phyloP scores from a whole-genome alignment of 192 early-diverging fungal genomes.

The Coemansia sp. region DNA sequence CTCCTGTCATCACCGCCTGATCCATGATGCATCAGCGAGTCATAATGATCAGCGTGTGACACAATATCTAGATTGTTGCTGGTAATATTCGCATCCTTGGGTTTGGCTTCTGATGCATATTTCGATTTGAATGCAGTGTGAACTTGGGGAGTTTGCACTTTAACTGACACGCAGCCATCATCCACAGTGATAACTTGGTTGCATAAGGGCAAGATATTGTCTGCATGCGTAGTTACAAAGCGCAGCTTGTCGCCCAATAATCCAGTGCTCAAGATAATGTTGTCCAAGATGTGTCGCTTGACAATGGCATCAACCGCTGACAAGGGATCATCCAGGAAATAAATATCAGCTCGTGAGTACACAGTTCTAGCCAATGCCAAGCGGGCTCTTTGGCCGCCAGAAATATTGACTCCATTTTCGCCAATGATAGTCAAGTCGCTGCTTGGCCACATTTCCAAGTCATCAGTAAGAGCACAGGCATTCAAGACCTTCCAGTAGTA shows the following conservation, averaged over 20 bases:
- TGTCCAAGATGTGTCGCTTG: conserved; percentile 66
- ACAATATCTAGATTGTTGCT: background rate
- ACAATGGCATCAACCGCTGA: conserved; percentile 71
- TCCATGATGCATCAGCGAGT: no score
- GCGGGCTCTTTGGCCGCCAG: conserved; percentile 72
- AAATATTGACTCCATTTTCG: conserved; percentile 72
- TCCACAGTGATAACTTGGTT: no score
- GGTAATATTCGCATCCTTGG: background rate
- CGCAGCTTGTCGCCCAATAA: conserved; percentile 61
- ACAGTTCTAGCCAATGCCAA: conserved; percentile 67
- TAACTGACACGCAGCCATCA: no score
- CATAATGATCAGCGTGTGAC: no score
- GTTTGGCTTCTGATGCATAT: conserved; percentile 21
- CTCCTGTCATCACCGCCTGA: no score
- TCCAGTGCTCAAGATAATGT: conserved; percentile 56
- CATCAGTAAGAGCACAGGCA: conserved; percentile 64
- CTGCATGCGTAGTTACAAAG: conserved; percentile 53
- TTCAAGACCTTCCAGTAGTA: conserved; percentile 64
- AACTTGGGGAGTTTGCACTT: no score
- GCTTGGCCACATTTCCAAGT: conserved; percentile 63
- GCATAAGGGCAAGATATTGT: no score
- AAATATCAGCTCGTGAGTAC: conserved; percentile 70
- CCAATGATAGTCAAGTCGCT: conserved; percentile 74
- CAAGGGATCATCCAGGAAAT: conserved; percentile 76
- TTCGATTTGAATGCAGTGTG: conserved; percentile 1